A percentile compares a stretch with the other conserved stretches of the same genome.
Evolutionary conservation across 257 asterid species (phyloP).

Genomic region (Paulownia fortunei): DNA sequence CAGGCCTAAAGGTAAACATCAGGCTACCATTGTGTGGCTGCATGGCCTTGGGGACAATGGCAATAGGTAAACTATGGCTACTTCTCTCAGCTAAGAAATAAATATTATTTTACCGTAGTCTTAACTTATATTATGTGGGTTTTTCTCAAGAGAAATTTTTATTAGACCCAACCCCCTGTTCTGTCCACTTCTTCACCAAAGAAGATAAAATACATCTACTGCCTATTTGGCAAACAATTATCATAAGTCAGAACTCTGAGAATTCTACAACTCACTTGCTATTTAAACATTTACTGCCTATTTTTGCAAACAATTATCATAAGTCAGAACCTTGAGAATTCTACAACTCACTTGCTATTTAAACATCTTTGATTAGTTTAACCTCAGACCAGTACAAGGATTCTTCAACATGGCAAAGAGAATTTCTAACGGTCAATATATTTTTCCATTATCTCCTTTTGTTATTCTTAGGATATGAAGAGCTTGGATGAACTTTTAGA

Average conservation of each 20-base stretch:
- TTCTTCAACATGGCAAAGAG: background rate
- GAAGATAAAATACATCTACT: background rate
- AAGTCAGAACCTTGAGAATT: background rate
- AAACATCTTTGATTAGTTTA: background rate
- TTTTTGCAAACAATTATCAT: background rate
- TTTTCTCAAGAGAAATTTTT: background rate
- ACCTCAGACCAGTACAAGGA: background rate
- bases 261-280: background rate
- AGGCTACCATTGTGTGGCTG: constrained; percentile 86
- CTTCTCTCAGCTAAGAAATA: background rate
- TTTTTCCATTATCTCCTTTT: background rate
- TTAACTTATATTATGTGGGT: background rate
- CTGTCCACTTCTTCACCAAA: background rate
- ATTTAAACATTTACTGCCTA: background rate
- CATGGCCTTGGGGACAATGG: constrained; percentile 95
- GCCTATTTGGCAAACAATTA: background rate
- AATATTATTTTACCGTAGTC: constrained; percentile 1
- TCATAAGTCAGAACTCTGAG: background rate
- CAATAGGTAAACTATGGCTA: constrained; percentile 52
- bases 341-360: background rate
- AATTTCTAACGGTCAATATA: background rate
- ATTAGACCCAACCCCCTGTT: background rate
- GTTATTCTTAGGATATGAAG: background rate
- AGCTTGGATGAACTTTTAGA: background rate
- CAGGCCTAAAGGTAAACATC: constrained; percentile 84